phyloP scores from a whole-genome alignment of 768 basidiomycete genomes.

The Leccinum aurantiacum region DNA sequence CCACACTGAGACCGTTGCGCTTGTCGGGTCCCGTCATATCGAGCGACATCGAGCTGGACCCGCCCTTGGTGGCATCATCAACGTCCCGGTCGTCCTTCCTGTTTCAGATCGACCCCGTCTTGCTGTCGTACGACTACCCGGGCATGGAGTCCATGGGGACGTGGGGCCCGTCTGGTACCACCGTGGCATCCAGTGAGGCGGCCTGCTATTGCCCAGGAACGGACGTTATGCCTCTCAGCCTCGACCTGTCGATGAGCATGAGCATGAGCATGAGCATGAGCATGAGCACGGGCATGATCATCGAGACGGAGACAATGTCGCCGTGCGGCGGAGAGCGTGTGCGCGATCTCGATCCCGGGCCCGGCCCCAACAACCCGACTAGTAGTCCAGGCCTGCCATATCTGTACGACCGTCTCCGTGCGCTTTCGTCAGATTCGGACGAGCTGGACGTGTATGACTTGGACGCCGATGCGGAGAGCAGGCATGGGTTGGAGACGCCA shows the following conservation, averaged over 20 bases:
- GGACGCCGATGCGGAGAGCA: neutral
- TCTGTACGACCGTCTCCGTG: neutral
- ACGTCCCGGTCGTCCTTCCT: neutral
- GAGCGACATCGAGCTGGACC: neutral
- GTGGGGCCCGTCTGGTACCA: no score
- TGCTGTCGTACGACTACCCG: slow-evolving; percentile 22
- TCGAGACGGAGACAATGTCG: neutral
- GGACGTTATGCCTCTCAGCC: neutral
- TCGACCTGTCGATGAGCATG: neutral
- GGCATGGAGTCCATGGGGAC: neutral
- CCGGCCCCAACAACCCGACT: neutral
- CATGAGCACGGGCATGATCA: neutral
- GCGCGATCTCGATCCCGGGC: neutral
- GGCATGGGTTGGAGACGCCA: neutral
- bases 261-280: neutral
- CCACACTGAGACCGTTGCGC: slow-evolving; percentile 19
- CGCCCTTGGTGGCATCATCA: neutral
- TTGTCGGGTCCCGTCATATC: slow-evolving; percentile 13
- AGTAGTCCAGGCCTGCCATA: neutral
- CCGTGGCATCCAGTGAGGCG: neutral
- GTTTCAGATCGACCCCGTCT: slow-evolving; percentile 29
- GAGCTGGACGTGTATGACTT: neutral
- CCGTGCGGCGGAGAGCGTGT: neutral
- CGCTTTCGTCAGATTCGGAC: neutral
- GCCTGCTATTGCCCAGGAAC: neutral